Percentiles rank a stretch among this genome's conserved stretches.
These are phyloP conservation scores for Chaetomium sp. DNA, from an alignment of 2,329 filamentous ascomycete species.

Conservation along the genomic window DNA sequence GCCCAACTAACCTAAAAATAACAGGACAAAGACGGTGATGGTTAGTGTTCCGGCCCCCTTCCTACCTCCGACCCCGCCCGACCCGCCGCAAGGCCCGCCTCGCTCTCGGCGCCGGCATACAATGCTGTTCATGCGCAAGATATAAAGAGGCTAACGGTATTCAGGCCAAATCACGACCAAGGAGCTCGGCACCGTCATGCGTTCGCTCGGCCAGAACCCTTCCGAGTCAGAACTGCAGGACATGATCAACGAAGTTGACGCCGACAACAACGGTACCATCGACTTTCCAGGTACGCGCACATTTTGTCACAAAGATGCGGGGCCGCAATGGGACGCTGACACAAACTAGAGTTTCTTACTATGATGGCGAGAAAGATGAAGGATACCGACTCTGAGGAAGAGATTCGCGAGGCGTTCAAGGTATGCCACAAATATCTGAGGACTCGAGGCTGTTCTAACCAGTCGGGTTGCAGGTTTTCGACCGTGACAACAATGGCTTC, in stretches of 20 bases:
- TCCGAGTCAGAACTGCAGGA: conserved; percentile 86
- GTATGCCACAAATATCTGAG: conserved; percentile 35
- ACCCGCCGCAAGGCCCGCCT: conserved; percentile 6
- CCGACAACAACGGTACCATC: conserved; percentile 88
- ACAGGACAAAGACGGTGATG: conserved; percentile 86
- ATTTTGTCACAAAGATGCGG: not conserved
- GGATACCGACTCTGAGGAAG: conserved; percentile 85
- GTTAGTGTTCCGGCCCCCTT: conserved; percentile 47
- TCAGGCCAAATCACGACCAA: conserved; percentile 87
- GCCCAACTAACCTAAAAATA: not conserved
- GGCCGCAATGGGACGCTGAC: conserved; percentile 24
- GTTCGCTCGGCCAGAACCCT: conserved; percentile 82
- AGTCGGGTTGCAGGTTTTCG: conserved; percentile 54
- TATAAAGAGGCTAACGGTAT: conserved; percentile 23
- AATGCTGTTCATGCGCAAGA: not conserved
- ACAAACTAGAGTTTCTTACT: conserved; percentile 67
- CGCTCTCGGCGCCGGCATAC: not conserved
- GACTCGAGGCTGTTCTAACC: conserved; percentile 14
- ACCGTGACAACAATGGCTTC: conserved; percentile 87
- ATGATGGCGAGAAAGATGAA: conserved; percentile 97
- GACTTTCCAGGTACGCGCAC: conserved; percentile 70
- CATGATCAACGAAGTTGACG: conserved; percentile 92
- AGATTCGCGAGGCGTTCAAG: conserved; percentile 86
- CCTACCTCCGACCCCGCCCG: conserved; percentile 5
- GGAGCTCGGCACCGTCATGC: conserved; percentile 85